phyloP scores from a whole-genome alignment of 139 green algal genomes.

The Coelastrella sp. region DNA sequence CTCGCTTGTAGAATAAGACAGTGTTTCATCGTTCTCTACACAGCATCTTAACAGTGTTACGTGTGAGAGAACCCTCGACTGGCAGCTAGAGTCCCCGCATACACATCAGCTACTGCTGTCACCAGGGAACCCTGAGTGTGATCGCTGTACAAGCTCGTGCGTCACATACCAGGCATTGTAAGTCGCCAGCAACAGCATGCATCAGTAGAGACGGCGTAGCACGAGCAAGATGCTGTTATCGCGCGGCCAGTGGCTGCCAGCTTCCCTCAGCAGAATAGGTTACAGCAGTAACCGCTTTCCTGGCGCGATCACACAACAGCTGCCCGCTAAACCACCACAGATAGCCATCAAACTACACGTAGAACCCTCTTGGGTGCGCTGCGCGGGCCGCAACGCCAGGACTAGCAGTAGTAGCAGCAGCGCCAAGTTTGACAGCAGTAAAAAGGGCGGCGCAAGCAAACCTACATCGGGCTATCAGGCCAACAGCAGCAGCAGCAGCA shows the following conservation, averaged over 20 bases:
- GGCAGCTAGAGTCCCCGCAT: too few relatives aligned
- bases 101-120: too few relatives aligned
- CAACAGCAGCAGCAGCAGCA: constrained; percentile 22
- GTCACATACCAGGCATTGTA: background rate
- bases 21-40: too few relatives aligned
- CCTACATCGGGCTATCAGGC: background rate
- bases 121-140: too few relatives aligned
- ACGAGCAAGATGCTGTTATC: background rate
- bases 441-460: background rate
- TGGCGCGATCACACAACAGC: background rate
- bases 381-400: too few relatives aligned
- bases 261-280: background rate
- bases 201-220: background rate
- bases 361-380: background rate
- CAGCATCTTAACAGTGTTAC: too few relatives aligned
- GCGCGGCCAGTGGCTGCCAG: background rate
- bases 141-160: too few relatives aligned
- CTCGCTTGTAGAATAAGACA: too few relatives aligned
- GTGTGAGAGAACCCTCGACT: too few relatives aligned
- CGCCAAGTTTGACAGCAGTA: background rate
- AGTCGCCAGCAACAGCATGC: background rate
- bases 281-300: background rate
- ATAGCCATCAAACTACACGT: background rate
- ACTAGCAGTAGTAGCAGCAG: too few relatives aligned
- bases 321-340: background rate